Evolutionary conservation across 441 rosid genomes (phyloP), one percentile per base, ranked within the genome.

Genomic region (Euphorbia corollata): DNA sequence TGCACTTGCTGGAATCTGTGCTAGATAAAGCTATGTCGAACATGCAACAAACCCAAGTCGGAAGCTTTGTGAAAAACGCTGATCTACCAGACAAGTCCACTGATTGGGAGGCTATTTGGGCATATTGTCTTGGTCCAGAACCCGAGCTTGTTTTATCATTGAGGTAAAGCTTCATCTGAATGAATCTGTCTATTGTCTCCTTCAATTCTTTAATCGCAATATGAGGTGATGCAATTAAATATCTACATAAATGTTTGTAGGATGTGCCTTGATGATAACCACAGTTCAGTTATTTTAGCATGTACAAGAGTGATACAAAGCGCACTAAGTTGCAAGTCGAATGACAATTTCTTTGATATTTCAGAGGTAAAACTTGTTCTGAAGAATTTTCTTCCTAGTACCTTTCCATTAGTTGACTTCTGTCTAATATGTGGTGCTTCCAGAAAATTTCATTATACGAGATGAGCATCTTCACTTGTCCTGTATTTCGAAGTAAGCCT

Each of bases 61-160:
- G 85, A 57, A 50, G 65, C 72, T 58, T 71, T 39, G 39, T 74
- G 71, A 72, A 61, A 71, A 72, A 58, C 66, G 68, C 73, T 69
- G 58, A 71, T 61, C 75, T 68, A 59, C 73, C 68, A 64, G 79
- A 76, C 63, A 71, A 54, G 43, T 63, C 75, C 63, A 74, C 69
- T 76, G 97, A 93, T 68, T 93, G 97, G 99, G 91, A 85, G 77
- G 99, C 95, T 65, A 79, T 93, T 77, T 91, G 97, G 97, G 96
- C 99, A 63, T 93, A 80, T 81, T 86, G 92, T 47, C 88, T 93
- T 67, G 99, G 96, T 71, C 99, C 99, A 12, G 87, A 93, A 84
- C 99, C 99, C 67, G 96, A 87, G 77, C 95, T 93, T 71, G 84
- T 81, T 77, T 85, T 93, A 70, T 73, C 97, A 56, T 77, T 93